A percentile compares a stretch with the other conserved stretches of the same genome.
These are phyloP conservation scores for Saccharomycopsis microspora DNA, from an alignment of 805 yeast genomes.

Conservation along the genomic window DNA sequence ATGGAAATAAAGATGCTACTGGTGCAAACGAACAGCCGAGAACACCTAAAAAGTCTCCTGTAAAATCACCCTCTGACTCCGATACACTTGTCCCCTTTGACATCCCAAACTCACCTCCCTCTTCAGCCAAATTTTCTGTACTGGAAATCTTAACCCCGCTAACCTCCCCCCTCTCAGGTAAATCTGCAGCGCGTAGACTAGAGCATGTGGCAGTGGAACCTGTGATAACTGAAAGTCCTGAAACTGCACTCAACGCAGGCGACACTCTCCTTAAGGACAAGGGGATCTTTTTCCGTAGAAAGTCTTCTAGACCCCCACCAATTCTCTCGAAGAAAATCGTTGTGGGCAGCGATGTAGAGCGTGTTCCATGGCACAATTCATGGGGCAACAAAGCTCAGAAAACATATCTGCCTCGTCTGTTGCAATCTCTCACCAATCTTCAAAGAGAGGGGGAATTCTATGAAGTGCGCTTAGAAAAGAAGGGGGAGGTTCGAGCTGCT, in stretches of 20 bases:
- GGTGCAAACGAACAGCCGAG: neutral
- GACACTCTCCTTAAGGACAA: constrained; percentile 14
- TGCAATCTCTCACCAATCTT: neutral
- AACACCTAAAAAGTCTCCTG: too few relatives aligned
- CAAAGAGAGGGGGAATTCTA: constrained; percentile 23
- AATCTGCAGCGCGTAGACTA: neutral
- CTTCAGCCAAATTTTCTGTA: constrained; percentile 8
- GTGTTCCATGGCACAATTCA: constrained; percentile 34
- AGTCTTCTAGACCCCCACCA: neutral
- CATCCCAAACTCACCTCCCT: constrained; percentile 13
- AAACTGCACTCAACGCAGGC: constrained; percentile 4
- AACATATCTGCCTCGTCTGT: neutral
- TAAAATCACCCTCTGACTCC: too few relatives aligned
- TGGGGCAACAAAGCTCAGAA: constrained; percentile 23
- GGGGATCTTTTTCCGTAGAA: neutral
- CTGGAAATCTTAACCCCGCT: constrained; percentile 10
- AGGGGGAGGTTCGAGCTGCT: constrained; percentile 25
- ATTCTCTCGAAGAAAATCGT: constrained; percentile 15
- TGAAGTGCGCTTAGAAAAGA: constrained; percentile 24
- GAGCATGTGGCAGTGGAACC: neutral
- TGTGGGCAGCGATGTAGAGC: constrained; percentile 33
- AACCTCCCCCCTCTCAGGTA: constrained; percentile 4
- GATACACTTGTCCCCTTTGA: neutral
- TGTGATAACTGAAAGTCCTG: neutral
- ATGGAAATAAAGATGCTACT: neutral